A percentile compares a stretch with the other conserved stretches of the same genome.
These are phyloP conservation scores for Neurospora sp. DNA, from an alignment of 2,329 filamentous ascomycete genomes.

Conservation along the genomic window DNA sequence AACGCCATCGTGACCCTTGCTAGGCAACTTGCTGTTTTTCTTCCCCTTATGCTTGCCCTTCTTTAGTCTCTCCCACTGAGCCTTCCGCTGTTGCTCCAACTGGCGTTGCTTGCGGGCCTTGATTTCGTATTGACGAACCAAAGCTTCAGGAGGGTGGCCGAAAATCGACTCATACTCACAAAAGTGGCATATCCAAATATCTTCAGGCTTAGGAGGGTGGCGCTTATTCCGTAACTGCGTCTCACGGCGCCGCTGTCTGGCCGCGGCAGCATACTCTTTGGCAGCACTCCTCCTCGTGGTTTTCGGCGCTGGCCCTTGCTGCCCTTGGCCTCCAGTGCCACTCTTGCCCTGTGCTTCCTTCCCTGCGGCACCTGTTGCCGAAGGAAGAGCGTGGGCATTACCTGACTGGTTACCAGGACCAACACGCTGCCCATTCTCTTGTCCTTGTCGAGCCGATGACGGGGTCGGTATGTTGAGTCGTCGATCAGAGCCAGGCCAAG, in stretches of 20 bases:
- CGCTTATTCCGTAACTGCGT: slow-evolving; percentile 69
- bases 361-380: slow-evolving; percentile 1
- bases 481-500: slow-evolving; percentile 54
- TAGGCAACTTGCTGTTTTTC: slow-evolving; percentile 62
- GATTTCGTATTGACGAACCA: slow-evolving; percentile 88
- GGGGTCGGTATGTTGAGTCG: slow-evolving; percentile 5
- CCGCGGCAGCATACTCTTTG: slow-evolving; percentile 65
- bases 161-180: slow-evolving; percentile 97
- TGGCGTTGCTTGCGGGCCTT: slow-evolving; percentile 82
- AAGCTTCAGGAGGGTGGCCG: slow-evolving; percentile 69
- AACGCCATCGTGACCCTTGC: slow-evolving; percentile 30
- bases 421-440: slow-evolving; percentile 10
- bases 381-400: slow-evolving; percentile 8
- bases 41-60: slow-evolving; percentile 64
- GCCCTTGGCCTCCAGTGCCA: slow-evolving; percentile 3
- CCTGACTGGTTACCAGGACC: slow-evolving; percentile 11
- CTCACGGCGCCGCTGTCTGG: slow-evolving; percentile 64
- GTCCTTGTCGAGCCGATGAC: slow-evolving; percentile 4
- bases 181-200: slow-evolving; percentile 94
- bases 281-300: slow-evolving; percentile 56
- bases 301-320: slow-evolving; percentile 27
- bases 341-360: slow-evolving; percentile 8
- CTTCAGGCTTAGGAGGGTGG: slow-evolving; percentile 57
- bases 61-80: slow-evolving; percentile 62
- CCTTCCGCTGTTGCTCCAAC: slow-evolving; percentile 83